Evolutionary conservation across 1,284 basidiomycete genomes (phyloP).

Genomic region (Ganoderma meredithae): DNA sequence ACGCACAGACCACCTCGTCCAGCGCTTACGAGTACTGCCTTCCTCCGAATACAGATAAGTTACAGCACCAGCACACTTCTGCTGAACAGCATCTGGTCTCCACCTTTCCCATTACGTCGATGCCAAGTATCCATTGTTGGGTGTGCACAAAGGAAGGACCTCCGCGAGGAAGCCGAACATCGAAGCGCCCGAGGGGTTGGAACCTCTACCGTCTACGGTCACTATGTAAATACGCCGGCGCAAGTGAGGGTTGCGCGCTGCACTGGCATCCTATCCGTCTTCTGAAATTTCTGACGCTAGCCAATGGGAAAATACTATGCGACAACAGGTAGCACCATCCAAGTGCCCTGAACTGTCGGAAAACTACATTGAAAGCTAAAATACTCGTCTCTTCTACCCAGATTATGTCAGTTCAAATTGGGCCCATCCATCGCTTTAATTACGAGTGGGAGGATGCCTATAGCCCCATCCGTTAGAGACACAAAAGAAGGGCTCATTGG

Average conservation of each 20-base stretch:
- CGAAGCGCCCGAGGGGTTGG: background rate
- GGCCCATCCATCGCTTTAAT: slow-evolving; percentile 10
- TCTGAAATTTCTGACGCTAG: background rate
- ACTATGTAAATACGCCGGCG: too few species aligned
- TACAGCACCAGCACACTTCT: too few species aligned
- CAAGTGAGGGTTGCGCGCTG: too few species aligned
- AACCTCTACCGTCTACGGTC: too few species aligned
- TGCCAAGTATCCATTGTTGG: too few species aligned
- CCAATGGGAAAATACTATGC: background rate
- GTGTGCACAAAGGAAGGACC: background rate
- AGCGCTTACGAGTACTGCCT: slow-evolving; percentile 14
- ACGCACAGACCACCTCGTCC: slow-evolving; percentile 34
- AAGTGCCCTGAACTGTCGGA: background rate
- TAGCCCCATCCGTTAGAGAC: background rate
- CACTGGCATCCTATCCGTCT: background rate
- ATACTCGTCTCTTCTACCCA: too few species aligned
- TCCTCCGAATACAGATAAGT: too few species aligned
- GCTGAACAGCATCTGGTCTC: background rate
- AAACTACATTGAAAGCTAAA: background rate
- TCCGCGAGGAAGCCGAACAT: background rate
- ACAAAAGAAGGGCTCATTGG: background rate
- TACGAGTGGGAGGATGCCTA: slow-evolving; percentile 19
- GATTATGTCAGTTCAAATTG: background rate
- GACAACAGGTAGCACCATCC: background rate
- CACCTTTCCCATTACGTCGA: background rate